A percentile compares a stretch with the other conserved stretches of the same genome.
These are phyloP conservation scores for Ophiostoma ips DNA, from an alignment of 2,329 filamentous ascomycete genomes.

Conservation along the genomic window DNA sequence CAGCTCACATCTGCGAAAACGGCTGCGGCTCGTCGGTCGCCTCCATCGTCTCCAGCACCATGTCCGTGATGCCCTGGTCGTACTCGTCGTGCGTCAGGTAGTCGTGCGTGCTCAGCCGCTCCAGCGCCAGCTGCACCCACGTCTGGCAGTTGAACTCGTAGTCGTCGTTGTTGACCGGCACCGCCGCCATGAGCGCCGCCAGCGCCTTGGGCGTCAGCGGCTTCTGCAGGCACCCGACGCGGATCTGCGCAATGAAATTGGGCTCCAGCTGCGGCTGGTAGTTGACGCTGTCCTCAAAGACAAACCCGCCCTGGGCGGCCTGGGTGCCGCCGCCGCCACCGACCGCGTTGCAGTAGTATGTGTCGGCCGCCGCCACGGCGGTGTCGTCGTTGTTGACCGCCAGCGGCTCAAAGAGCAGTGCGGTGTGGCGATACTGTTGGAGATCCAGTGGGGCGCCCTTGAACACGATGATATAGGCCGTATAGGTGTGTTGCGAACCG, in stretches of 20 bases:
- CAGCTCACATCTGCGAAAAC: not conserved
- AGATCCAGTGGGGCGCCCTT: not conserved
- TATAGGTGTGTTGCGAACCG: not conserved
- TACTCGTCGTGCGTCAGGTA: not conserved
- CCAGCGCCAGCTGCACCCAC: not conserved
- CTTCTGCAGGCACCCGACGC: not conserved
- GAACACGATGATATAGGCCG: not conserved
- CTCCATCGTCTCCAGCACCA: not conserved
- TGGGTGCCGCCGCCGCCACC: too few species aligned
- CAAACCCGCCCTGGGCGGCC: not conserved
- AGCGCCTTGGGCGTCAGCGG: not conserved
- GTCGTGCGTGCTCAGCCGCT: not conserved
- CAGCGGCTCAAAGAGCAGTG: not conserved
- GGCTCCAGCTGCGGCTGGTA: not conserved
- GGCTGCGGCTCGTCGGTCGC: not conserved
- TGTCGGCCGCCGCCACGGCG: not conserved
- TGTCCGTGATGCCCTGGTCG: not conserved
- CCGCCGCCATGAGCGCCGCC: not conserved
- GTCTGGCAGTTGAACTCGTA: conserved; percentile 1
- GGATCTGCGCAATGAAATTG: not conserved
- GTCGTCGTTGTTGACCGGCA: not conserved
- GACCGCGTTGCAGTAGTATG: not conserved
- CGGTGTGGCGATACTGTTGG: not conserved
- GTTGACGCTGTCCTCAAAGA: not conserved
- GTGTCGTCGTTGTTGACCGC: not conserved